A percentile compares a stretch with the other conserved stretches of the same genome.
Evolutionary conservation across 1,284 basidiomycete genomes (phyloP).

Genomic region (Ustilago curta): DNA sequence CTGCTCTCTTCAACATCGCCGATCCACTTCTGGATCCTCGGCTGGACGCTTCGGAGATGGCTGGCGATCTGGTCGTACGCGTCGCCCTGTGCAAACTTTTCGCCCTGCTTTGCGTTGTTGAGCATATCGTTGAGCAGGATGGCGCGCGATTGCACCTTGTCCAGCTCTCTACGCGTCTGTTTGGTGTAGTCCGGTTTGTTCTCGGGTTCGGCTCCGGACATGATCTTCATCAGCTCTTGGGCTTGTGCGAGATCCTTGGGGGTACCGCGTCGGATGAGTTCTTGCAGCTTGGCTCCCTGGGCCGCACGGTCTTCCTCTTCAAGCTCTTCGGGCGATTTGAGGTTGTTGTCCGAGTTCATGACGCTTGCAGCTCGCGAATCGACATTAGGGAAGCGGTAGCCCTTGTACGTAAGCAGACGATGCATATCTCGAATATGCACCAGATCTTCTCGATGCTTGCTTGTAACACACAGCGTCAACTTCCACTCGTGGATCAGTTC

Average conservation of each 20-base stretch:
- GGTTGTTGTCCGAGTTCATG: conserved; percentile 74
- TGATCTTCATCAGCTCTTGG: conserved; percentile 96
- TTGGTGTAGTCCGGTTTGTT: conserved; percentile 90
- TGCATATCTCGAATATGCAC: conserved; percentile 99
- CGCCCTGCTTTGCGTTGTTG: conserved; percentile 85
- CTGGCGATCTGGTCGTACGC: conserved; percentile 95
- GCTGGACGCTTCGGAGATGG: conserved; percentile 84
- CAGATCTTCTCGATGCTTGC: conserved; percentile 94
- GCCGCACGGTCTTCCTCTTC: conserved; percentile 95
- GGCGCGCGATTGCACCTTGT: conserved; percentile 93
- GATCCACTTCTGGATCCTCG: conserved; percentile 97
- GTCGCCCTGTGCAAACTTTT: conserved; percentile 77
- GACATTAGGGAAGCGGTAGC: conserved; percentile 66
- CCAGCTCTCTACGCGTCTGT: conserved; percentile 88
- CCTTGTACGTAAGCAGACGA: conserved; percentile 91
- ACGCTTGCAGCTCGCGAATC: conserved; percentile 62
- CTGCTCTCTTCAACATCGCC: conserved; percentile 81
- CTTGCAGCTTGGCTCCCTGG: conserved; percentile 96
- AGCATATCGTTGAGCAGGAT: conserved; percentile 95
- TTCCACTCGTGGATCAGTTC: conserved; percentile 96
- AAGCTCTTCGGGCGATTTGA: conserved; percentile 94
- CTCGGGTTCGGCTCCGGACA: conserved; percentile 95
- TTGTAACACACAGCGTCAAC: conserved; percentile 87
- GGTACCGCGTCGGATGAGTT: conserved; percentile 93
- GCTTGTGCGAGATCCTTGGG: conserved; percentile 94